phyloP scores from a whole-genome alignment of 108 stramenopile species.

The Seminavis robusta region DNA sequence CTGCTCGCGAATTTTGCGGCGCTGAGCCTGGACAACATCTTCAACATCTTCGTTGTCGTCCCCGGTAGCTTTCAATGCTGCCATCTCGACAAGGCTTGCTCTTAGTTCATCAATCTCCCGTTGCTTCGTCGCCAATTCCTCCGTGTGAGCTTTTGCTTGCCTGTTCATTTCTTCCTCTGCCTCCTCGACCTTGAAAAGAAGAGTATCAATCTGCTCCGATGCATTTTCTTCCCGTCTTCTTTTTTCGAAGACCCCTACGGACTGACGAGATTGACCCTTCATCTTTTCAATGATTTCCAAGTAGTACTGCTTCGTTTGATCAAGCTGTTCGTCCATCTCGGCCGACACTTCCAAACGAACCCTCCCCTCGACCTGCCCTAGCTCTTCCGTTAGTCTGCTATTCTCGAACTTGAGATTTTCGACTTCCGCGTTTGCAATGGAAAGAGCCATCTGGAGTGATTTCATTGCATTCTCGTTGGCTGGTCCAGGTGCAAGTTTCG shows the following conservation, averaged over 20 bases:
- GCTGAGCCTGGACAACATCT: no score
- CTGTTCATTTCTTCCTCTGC: no score
- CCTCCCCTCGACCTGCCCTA: constrained; percentile 49
- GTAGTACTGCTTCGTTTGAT: constrained; percentile 54
- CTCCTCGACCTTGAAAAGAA: no score
- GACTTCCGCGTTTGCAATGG: constrained; percentile 21
- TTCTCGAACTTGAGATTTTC: constrained; percentile 33
- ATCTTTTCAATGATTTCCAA: constrained; percentile 51
- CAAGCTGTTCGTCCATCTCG: constrained; percentile 65
- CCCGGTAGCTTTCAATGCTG: no score
- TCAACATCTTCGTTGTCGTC: no score
- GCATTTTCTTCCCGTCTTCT: constrained; percentile 32
- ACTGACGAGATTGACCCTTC: constrained; percentile 23
- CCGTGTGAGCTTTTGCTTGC: no score
- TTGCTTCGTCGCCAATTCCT: no score
- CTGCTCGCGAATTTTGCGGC: constrained; percentile 53
- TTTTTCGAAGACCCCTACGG: constrained; percentile 17
- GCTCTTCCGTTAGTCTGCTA: constrained; percentile 40
- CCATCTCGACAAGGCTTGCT: no score
- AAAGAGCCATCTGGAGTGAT: constrained; percentile 9
- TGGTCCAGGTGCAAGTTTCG: no score
- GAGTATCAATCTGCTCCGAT: constrained; percentile 38
- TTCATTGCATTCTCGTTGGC: background rate
- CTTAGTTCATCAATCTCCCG: no score
- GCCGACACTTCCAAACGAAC: constrained; percentile 76